These are phyloP conservation scores for Lepidopterella palustris DNA, from an alignment of 495 filamentous ascomycete genomes.

Conservation along the genomic window DNA sequence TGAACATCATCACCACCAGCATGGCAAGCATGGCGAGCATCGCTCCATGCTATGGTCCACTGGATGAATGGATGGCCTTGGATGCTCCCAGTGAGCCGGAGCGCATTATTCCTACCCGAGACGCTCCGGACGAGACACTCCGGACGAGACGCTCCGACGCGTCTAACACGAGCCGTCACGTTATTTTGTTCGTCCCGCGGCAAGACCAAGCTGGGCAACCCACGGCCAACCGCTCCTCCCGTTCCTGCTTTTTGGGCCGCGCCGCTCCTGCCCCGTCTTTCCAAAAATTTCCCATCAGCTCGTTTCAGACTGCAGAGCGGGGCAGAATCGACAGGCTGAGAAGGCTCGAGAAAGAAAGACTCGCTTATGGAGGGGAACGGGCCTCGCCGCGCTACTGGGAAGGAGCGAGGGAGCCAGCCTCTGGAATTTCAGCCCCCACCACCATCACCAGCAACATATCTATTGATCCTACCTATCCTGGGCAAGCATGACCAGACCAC, in stretches of 20 bases:
- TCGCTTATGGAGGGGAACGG: slow-evolving; percentile 1
- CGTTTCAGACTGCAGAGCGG: too few species aligned
- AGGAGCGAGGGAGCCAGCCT: background rate
- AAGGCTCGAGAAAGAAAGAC: background rate
- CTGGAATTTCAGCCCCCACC: background rate
- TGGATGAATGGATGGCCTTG: background rate
- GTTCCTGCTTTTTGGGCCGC: background rate
- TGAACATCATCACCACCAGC: slow-evolving; percentile 8
- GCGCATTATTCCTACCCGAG: background rate
- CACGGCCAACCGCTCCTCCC: slow-evolving; percentile 24
- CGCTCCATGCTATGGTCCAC: background rate
- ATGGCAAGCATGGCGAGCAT: too few species aligned
- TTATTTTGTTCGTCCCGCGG: slow-evolving; percentile 1
- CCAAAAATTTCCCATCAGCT: background rate
- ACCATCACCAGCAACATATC: background rate
- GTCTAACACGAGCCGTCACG: slow-evolving; percentile 8
- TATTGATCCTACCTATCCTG: too few species aligned
- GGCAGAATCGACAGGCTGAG: slow-evolving; percentile 14
- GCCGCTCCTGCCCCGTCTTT: background rate
- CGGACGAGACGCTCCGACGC: too few species aligned
- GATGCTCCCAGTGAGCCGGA: background rate
- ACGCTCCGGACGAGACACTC: slow-evolving; percentile 1
- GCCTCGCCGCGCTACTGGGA: background rate
- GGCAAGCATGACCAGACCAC: background rate
- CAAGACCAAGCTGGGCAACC: slow-evolving; percentile 13